phyloP scores from a whole-genome alignment of 148 eudicot genomes.

The Polygonum maritimum region DNA sequence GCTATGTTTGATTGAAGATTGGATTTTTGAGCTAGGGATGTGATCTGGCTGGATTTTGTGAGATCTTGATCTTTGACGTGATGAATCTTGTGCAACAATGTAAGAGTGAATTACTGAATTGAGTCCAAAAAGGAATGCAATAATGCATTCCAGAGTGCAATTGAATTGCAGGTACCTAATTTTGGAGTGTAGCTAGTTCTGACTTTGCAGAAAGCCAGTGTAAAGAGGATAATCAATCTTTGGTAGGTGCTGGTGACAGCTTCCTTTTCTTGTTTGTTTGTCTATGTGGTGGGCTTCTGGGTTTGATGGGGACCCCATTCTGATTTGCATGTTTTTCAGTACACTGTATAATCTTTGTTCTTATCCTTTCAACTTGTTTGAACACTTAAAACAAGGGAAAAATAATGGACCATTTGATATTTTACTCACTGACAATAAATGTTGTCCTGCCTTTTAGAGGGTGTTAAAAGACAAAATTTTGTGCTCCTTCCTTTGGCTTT shows the following conservation, averaged over 20 bases:
- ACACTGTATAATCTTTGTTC: background rate
- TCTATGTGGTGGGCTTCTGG: background rate
- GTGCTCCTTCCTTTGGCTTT: too few species aligned
- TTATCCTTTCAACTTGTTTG: background rate
- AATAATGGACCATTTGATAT: background rate
- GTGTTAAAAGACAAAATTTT: too few species aligned
- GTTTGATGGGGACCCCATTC: background rate
- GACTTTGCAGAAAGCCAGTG: constrained; percentile 2
- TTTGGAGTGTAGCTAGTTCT: constrained; percentile 3
- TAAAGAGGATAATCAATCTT: constrained; percentile 7
- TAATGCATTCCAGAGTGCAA: constrained; percentile 2
- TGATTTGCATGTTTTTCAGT: background rate
- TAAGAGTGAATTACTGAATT: background rate
- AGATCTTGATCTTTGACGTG: background rate
- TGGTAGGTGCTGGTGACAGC: constrained; percentile 7
- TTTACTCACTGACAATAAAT: background rate
- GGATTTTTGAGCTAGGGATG: constrained; percentile 5
- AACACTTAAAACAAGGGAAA: background rate
- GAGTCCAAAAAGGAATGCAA: background rate
- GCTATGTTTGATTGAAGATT: constrained; percentile 4
- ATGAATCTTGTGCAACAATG: background rate
- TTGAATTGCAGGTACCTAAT: constrained; percentile 4
- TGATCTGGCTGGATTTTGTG: background rate
- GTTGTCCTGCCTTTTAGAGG: background rate
- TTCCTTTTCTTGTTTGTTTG: constrained; percentile 5